Conservation (phyloP, 306 rosid species). For the Pyrus bretschneideri region DNA sequence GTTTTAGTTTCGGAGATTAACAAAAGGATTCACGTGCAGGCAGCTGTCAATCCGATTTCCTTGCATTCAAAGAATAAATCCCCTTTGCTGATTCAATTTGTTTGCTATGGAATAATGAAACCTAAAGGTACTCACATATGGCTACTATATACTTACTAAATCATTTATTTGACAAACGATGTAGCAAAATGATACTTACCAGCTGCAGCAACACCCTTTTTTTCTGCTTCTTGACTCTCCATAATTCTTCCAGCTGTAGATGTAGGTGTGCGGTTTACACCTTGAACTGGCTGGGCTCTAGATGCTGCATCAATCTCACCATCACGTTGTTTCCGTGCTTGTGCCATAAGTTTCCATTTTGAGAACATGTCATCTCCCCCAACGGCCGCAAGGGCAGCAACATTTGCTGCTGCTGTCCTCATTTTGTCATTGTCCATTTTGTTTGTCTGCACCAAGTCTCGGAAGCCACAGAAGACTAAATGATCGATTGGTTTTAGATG, state of each 20-base stretch:
- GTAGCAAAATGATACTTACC: conserved; percentile 30
- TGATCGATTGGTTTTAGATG: not conserved
- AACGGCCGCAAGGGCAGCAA: conserved; percentile 83
- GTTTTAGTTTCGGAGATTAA: not conserved
- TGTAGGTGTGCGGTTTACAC: conserved; percentile 37
- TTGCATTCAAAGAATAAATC: not conserved
- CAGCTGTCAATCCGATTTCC: not conserved
- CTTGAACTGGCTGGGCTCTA: conserved; percentile 59
- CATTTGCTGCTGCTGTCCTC: conserved; percentile 89
- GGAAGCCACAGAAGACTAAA: conserved; percentile 6
- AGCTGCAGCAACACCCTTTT: conserved; percentile 28
- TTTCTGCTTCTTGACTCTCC: conserved; percentile 48
- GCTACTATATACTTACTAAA: not conserved
- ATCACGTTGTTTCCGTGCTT: conserved; percentile 73
- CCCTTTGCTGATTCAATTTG: not conserved
- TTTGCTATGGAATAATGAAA: not conserved
- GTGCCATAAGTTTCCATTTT: conserved; percentile 90
- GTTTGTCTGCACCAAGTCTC: conserved; percentile 34
- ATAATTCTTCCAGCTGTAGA: conserved; percentile 45
- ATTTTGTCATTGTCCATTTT: conserved; percentile 70
- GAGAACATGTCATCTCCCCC: conserved; percentile 92
- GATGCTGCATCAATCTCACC: conserved; percentile 54
- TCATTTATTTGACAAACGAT: not conserved
- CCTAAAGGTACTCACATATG: not conserved
- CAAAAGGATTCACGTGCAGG: not conserved